Conservation (phyloP, 768 basidiomycete genomes). For the Amanita muscaria region DNA sequence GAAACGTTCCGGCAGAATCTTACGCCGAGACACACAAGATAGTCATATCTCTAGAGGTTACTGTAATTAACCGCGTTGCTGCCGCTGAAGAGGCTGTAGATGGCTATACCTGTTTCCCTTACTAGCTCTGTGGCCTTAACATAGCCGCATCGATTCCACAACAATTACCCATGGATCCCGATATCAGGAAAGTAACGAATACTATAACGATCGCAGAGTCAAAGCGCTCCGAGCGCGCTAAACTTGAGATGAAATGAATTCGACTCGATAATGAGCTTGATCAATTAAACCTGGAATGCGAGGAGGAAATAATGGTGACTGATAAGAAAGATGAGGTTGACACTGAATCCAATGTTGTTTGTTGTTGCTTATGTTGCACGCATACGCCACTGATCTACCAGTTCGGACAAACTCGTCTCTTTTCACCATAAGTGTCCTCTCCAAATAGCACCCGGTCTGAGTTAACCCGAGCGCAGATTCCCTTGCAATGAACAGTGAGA, state of each 20-base stretch:
- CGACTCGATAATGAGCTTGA: conserved; percentile 80
- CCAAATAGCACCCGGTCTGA: too few relatives aligned
- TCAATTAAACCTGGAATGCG: conserved; percentile 64
- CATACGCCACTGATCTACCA: too few relatives aligned
- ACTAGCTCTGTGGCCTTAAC: conserved; percentile 65
- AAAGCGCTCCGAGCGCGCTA: conserved; percentile 59
- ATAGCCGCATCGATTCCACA: conserved; percentile 64
- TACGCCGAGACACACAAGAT: conserved; percentile 59
- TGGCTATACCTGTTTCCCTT: conserved; percentile 76
- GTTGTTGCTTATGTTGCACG: too few relatives aligned
- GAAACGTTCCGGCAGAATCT: conserved; percentile 66
- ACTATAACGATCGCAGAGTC: conserved; percentile 69
- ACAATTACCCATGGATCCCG: conserved; percentile 57
- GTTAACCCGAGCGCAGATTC: too few relatives aligned
- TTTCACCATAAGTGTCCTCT: too few relatives aligned
- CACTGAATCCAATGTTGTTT: too few relatives aligned
- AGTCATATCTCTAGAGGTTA: conserved; percentile 77
- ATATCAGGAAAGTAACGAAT: conserved; percentile 65
- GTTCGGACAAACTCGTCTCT: too few relatives aligned
- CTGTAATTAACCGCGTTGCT: conserved; percentile 68
- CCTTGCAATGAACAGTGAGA: too few relatives aligned
- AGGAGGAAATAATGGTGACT: conserved; percentile 67
- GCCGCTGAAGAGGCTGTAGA: conserved; percentile 78
- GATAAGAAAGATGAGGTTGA: conserved; percentile 76
- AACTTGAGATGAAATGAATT: conserved; percentile 70